Evolutionary conservation across 177 flowering plant genomes (phyloP).

Genomic region (Telopea speciosissima): DNA sequence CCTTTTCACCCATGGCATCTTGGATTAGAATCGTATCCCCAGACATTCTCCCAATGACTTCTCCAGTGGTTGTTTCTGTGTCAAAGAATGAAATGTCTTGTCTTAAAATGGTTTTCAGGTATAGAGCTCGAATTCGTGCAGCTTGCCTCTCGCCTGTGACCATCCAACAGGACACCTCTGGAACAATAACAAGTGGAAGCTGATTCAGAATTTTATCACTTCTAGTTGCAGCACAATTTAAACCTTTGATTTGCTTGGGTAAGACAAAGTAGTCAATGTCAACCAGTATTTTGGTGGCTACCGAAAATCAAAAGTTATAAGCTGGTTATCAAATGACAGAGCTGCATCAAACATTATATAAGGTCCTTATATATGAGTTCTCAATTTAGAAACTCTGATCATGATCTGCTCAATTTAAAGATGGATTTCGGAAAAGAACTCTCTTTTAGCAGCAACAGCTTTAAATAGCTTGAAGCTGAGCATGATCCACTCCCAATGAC

Average conservation of each 20-base stretch:
- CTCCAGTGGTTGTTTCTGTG: slow-evolving; percentile 45
- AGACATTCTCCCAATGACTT: slow-evolving; percentile 49
- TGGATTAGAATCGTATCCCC: slow-evolving; percentile 58
- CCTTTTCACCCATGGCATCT: slow-evolving; percentile 55
- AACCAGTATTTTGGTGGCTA: no score
- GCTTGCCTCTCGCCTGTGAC: slow-evolving; percentile 60
- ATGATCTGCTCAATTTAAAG: no score
- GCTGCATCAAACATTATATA: neutral
- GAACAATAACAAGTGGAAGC: neutral
- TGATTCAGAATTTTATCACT: neutral
- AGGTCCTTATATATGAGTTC: neutral
- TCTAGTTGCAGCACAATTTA: neutral
- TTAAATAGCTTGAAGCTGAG: no score
- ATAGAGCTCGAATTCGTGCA: slow-evolving; percentile 38
- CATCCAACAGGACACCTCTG: slow-evolving; percentile 66
- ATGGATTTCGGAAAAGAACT: no score
- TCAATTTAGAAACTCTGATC: no score
- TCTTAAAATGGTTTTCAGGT: slow-evolving; percentile 45
- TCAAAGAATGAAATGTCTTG: slow-evolving; percentile 58
- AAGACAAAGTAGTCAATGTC: no score
- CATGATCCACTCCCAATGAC: no score
- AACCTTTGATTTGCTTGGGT: no score
- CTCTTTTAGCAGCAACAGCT: no score
- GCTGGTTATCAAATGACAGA: no score
- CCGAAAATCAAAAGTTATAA: no score